A percentile compares a stretch with the other conserved stretches of the same genome.
Evolutionary conservation across 331 rosid genomes (phyloP).

Genomic region (Dryas integrifolia): DNA sequence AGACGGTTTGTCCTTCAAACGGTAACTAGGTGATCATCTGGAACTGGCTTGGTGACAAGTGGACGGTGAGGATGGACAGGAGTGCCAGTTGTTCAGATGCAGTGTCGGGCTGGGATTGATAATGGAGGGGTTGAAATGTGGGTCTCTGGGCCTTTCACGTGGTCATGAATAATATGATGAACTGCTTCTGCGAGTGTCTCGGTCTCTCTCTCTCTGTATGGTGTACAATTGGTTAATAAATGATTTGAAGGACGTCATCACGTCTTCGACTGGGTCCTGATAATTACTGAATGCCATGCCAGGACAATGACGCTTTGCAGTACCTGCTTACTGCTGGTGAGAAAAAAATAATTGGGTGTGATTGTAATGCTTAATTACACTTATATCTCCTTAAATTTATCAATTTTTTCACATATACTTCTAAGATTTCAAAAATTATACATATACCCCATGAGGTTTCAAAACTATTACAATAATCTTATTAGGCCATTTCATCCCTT

Average conservation of each 20-base stretch:
- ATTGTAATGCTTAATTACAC: too few relatives aligned
- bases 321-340: too few relatives aligned
- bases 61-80: slow-evolving; percentile 43
- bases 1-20: slow-evolving; percentile 46
- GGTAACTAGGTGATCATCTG: slow-evolving; percentile 36
- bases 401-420: too few relatives aligned
- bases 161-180: slow-evolving; percentile 30
- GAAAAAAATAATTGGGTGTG: not conserved
- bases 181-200: slow-evolving; percentile 3
- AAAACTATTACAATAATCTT: too few relatives aligned
- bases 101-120: slow-evolving; percentile 20
- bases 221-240: slow-evolving; percentile 28
- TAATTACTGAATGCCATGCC: not conserved
- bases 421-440: too few relatives aligned
- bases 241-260: slow-evolving; percentile 14
- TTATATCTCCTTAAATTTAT: too few relatives aligned
- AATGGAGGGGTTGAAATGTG: slow-evolving; percentile 27
- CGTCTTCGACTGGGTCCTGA: too few relatives aligned
- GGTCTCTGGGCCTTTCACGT: slow-evolving; percentile 60
- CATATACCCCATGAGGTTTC: too few relatives aligned
- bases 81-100: slow-evolving; percentile 38
- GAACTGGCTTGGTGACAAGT: slow-evolving; percentile 28
- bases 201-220: too few relatives aligned
- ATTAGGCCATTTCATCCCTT: too few relatives aligned
- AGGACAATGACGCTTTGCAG: too few relatives aligned